Conservation (phyloP, 1,139 yeast species). For the Taphrina flavorubra region DNA sequence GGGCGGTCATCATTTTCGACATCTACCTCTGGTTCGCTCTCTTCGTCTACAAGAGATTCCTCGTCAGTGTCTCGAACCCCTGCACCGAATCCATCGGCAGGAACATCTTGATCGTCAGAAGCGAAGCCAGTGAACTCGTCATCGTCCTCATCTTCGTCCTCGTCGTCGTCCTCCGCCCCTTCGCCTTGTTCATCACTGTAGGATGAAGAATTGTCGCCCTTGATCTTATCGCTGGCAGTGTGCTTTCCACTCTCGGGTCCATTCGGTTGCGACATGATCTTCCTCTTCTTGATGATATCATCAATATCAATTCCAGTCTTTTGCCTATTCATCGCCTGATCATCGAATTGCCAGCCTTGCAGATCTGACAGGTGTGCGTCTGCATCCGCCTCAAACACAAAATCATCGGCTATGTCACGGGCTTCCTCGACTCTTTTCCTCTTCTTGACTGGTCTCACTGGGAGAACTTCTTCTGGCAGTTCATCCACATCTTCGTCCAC, state of each 20-base stretch:
- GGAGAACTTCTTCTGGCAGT: constrained; percentile 21
- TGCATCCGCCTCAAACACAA: constrained; percentile 75
- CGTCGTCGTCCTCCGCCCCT: constrained; percentile 51
- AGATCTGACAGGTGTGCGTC: constrained; percentile 66
- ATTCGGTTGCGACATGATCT: constrained; percentile 35
- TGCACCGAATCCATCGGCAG: constrained; percentile 47
- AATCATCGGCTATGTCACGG: constrained; percentile 58
- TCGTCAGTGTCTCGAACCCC: constrained; percentile 51
- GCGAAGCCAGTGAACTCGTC: constrained; percentile 55
- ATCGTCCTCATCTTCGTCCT: constrained; percentile 50
- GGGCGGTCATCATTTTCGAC: constrained; percentile 48
- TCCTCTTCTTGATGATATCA: constrained; percentile 75
- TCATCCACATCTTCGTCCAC: constrained; percentile 38
- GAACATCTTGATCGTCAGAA: constrained; percentile 51
- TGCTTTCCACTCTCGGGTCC: background rate
- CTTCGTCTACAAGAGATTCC: constrained; percentile 49
- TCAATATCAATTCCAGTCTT: constrained; percentile 72
- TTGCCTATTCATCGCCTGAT: constrained; percentile 54
- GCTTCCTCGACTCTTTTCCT: constrained; percentile 49
- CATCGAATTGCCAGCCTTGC: constrained; percentile 83
- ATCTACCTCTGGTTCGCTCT: constrained; percentile 52
- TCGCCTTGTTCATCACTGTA: constrained; percentile 54
- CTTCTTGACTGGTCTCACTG: constrained; percentile 20
- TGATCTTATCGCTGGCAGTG: background rate
- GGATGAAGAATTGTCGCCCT: constrained; percentile 53